Percentiles rank a stretch among this genome's conserved stretches.
Evolutionary conservation across 2,329 filamentous ascomycete species (phyloP).

Genomic region (Mycosphaerella sp.): DNA sequence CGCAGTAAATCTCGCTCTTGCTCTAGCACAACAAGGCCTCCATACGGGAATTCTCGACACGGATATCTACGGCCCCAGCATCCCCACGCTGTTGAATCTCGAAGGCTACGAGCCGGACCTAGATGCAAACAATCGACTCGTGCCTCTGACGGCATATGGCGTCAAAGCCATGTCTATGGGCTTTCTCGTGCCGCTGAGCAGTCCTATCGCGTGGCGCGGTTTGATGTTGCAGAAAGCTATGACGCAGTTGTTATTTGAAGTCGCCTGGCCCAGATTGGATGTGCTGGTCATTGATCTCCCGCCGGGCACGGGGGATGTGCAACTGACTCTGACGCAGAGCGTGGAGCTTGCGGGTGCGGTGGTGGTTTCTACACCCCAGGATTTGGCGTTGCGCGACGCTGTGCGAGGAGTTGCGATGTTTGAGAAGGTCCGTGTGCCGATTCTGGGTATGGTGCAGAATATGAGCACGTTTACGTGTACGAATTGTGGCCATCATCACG

Average conservation of each 20-base stretch:
- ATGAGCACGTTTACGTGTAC: conserved; percentile 83
- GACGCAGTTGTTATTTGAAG: conserved; percentile 89
- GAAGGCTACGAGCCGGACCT: conserved; percentile 33
- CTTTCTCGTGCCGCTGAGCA: conserved; percentile 72
- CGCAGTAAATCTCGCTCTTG: conserved; percentile 83
- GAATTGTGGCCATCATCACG: conserved; percentile 39
- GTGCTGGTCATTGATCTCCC: conserved; percentile 85
- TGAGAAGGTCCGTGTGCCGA: conserved; percentile 70
- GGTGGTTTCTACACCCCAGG: conserved; percentile 89
- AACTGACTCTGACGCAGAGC: conserved; percentile 95
- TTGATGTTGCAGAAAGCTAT: conserved; percentile 97
- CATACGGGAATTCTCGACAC: conserved; percentile 85
- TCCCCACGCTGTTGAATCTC: conserved; percentile 75
- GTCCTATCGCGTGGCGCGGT: conserved; percentile 89
- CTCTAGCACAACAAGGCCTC: conserved; percentile 75
- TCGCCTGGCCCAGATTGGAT: conserved; percentile 87
- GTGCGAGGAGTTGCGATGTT: conserved; percentile 92
- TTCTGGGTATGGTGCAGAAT: conserved; percentile 85
- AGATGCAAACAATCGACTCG: conserved; percentile 59
- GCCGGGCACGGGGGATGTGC: conserved; percentile 90
- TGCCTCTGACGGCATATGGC: conserved; percentile 90
- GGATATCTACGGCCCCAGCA: conserved; percentile 93
- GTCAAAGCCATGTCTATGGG: conserved; percentile 99
- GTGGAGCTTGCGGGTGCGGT: conserved; percentile 70
- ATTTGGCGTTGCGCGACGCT: conserved; percentile 85